Percentiles rank a stretch among this genome's conserved stretches.
Conservation (phyloP, 768 basidiomycete genomes). For the Paxillus ammoniavirescens region DNA sequence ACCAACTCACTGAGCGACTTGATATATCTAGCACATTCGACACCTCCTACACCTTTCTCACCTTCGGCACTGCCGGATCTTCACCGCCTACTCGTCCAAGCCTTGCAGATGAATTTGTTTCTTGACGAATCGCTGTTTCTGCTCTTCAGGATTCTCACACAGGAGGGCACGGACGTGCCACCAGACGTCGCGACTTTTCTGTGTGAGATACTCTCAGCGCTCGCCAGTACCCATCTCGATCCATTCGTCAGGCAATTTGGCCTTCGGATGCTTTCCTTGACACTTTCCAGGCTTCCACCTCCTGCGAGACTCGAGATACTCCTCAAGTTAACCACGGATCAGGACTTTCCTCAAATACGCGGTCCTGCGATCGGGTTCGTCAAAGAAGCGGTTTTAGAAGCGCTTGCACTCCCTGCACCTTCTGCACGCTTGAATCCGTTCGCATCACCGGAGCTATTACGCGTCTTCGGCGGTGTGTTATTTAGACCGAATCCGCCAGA, state of each 20-base stretch:
- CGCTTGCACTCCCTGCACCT: conserved; percentile 31
- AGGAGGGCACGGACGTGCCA: conserved; percentile 26
- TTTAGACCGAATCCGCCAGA: conserved; percentile 57
- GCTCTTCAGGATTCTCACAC: conserved; percentile 37
- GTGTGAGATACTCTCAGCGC: conserved; percentile 46
- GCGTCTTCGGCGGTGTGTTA: conserved; percentile 56
- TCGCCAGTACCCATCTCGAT: conserved; percentile 65
- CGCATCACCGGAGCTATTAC: conserved; percentile 52
- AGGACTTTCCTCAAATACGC: conserved; percentile 62
- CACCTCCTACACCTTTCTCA: conserved; percentile 14
- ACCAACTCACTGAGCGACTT: conserved; percentile 28
- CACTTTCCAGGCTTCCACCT: conserved; percentile 49
- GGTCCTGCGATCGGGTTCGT: conserved; percentile 67
- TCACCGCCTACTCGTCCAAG: conserved; percentile 43
- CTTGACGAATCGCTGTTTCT: conserved; percentile 63
- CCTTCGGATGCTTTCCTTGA: conserved; percentile 56
- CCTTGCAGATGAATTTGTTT: conserved; percentile 51
- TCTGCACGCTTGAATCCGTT: conserved; percentile 40
- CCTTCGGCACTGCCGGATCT: conserved; percentile 23
- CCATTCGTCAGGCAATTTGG: conserved; percentile 54
- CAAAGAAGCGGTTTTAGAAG: conserved; percentile 63
- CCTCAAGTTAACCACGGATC: conserved; percentile 47
- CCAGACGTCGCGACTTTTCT: conserved; percentile 50
- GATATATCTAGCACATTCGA: conserved; percentile 23
- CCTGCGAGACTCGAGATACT: conserved; percentile 53